phyloP scores from a whole-genome alignment of 176 grass and related monocot species.

The Oryza longistaminata region DNA sequence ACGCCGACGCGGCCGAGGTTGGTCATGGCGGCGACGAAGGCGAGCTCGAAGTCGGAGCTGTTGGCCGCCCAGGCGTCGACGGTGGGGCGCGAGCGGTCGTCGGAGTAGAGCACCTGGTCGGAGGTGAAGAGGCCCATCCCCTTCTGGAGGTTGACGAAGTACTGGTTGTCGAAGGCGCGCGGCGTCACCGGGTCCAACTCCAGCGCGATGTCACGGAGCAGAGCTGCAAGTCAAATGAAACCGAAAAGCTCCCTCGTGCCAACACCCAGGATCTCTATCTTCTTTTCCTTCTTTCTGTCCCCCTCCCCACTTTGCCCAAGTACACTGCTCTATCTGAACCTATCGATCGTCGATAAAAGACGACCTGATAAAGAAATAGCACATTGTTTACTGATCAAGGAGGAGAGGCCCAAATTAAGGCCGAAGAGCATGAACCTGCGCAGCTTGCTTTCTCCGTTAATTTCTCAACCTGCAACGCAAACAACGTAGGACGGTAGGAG shows the following conservation, averaged over 20 bases:
- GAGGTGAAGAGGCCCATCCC: conserved; percentile 72
- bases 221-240: neutral
- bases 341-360: neutral
- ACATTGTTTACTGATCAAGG: no score
- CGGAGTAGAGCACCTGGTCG: conserved; percentile 86
- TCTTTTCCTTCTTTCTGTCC: neutral
- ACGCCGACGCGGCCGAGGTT: conserved; percentile 79
- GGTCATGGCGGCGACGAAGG: conserved; percentile 71
- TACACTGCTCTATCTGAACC: neutral
- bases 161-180: conserved; percentile 80
- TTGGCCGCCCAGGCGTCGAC: conserved; percentile 63
- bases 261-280: neutral
- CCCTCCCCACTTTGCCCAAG: no score
- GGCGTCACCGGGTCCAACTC: conserved; percentile 67
- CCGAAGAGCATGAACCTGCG: neutral
- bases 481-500: no score
- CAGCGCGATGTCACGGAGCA: neutral
- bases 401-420: no score
- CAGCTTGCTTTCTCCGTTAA: neutral
- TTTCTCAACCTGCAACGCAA: neutral
- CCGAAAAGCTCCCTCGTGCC: neutral
- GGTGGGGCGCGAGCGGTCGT: conserved; percentile 52
- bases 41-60: conserved; percentile 48
- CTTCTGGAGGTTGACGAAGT: conserved; percentile 78
- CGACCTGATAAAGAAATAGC: no score